A percentile compares a stretch with the other conserved stretches of the same genome.
These are phyloP conservation scores for Ceratocystis lukuohia DNA, from an alignment of 2,329 filamentous ascomycete genomes.

Conservation along the genomic window DNA sequence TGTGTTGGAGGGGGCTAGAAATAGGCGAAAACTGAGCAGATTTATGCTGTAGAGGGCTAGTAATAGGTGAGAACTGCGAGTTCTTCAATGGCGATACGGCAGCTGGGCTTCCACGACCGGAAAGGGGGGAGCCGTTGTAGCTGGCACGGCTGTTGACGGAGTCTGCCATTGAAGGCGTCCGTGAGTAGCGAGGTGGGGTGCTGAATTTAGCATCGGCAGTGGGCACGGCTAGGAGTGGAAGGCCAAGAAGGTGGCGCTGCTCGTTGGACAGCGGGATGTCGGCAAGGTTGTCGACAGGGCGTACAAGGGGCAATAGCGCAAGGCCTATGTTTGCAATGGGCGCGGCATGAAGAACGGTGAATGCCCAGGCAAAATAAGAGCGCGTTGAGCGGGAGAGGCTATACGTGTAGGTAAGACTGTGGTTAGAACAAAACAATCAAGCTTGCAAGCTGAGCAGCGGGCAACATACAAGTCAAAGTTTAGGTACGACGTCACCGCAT, in stretches of 20 bases:
- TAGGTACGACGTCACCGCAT: constrained; percentile 28
- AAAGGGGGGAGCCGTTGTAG: constrained; percentile 45
- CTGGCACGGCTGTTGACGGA: constrained; percentile 49
- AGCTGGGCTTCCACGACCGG: constrained; percentile 40
- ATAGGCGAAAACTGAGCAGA: constrained; percentile 35
- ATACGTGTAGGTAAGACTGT: constrained; percentile 11
- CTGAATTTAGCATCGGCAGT: constrained; percentile 47
- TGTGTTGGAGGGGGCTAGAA: constrained; percentile 28
- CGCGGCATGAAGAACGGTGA: constrained; percentile 38
- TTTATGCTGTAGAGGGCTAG: constrained; percentile 53
- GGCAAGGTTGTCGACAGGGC: constrained; percentile 58
- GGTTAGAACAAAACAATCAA: neutral
- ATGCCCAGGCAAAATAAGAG: constrained; percentile 28
- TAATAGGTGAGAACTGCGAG: constrained; percentile 35
- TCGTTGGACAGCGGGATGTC: constrained; percentile 87
- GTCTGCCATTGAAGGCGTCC: constrained; percentile 52
- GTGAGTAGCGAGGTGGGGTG: constrained; percentile 76
- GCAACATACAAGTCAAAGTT: constrained; percentile 30
- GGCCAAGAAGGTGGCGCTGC: constrained; percentile 53
- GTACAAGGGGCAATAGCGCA: constrained; percentile 59
- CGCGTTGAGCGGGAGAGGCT: constrained; percentile 16
- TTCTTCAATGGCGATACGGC: constrained; percentile 24
- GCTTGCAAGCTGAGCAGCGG: constrained; percentile 1
- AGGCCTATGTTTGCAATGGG: constrained; percentile 57
- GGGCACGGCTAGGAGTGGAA: constrained; percentile 59